Evolutionary conservation across 106 monocot genomes (phyloP).

Genomic region (Cymbidium sinense): DNA sequence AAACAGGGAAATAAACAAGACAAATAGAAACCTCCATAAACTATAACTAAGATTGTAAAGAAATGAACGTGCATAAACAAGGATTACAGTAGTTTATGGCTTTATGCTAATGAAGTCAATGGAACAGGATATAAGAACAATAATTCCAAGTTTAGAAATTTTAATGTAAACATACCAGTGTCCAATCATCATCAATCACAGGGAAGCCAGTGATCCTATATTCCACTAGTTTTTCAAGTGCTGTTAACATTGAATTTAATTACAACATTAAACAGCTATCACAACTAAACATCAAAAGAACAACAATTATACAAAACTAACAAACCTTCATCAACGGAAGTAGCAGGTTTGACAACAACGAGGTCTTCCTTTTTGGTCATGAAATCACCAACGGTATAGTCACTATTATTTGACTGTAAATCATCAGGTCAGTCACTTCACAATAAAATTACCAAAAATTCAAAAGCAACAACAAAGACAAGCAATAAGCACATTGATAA

Average conservation of each 20-base stretch:
- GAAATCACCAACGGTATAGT: constrained; percentile 75
- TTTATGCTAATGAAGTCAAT: neutral
- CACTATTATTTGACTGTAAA: constrained; percentile 40
- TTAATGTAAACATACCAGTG: constrained; percentile 11
- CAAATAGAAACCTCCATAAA: neutral
- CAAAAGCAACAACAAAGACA: neutral
- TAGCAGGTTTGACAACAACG: constrained; percentile 57
- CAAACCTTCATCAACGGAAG: constrained; percentile 70
- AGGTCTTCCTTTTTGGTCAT: constrained; percentile 79
- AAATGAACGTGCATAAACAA: no score
- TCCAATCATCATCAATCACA: constrained; percentile 30
- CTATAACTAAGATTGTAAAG: neutral
- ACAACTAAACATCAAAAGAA: constrained; percentile 6
- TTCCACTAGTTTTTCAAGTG: constrained; percentile 23
- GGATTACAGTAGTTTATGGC: neutral
- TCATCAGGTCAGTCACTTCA: neutral
- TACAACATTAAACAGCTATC: neutral
- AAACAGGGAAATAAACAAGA: neutral
- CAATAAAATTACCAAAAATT: neutral
- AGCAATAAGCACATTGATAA: neutral
- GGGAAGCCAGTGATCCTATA: constrained; percentile 23
- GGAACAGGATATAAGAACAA: neutral
- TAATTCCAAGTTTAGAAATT: neutral
- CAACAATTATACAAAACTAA: neutral
- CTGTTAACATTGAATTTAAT: constrained; percentile 10